phyloP scores from a whole-genome alignment of 495 filamentous ascomycete species.

The Talaromyces liani region DNA sequence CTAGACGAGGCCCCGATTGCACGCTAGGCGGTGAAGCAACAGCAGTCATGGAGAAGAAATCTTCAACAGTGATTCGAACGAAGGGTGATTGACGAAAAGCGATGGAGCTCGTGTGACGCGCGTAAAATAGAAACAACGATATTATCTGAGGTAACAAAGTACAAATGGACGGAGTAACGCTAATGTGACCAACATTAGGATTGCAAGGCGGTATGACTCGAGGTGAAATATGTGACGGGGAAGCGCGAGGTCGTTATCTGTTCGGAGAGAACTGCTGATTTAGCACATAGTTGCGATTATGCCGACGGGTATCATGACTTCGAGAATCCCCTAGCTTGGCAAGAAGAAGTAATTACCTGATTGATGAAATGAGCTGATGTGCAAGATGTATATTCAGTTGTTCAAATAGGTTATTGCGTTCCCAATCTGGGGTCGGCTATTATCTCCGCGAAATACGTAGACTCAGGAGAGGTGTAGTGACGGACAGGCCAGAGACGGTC shows the following conservation, averaged over 20 bases:
- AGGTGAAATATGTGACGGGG: background rate
- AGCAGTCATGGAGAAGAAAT: slow-evolving; percentile 75
- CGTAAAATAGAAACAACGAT: background rate
- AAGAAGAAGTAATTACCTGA: background rate
- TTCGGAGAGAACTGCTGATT: background rate
- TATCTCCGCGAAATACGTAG: slow-evolving; percentile 2
- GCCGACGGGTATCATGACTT: background rate
- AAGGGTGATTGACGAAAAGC: background rate
- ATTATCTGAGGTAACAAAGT: background rate
- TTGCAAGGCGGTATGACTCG: background rate
- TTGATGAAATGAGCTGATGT: background rate
- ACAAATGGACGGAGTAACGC: background rate
- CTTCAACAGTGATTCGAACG: slow-evolving; percentile 12
- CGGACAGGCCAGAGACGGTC: slow-evolving; percentile 1
- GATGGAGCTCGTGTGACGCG: background rate
- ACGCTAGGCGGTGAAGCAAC: slow-evolving; percentile 91
- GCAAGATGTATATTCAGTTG: background rate
- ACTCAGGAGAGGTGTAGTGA: slow-evolving; percentile 4
- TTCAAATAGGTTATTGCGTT: background rate
- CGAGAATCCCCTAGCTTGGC: background rate
- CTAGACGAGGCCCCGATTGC: slow-evolving; percentile 58
- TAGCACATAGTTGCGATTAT: background rate
- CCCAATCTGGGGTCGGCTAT: background rate
- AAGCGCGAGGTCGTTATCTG: background rate
- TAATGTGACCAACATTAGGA: slow-evolving; percentile 5